phyloP scores from a whole-genome alignment of 768 basidiomycete species.

The Leccinum aurantiacum region DNA sequence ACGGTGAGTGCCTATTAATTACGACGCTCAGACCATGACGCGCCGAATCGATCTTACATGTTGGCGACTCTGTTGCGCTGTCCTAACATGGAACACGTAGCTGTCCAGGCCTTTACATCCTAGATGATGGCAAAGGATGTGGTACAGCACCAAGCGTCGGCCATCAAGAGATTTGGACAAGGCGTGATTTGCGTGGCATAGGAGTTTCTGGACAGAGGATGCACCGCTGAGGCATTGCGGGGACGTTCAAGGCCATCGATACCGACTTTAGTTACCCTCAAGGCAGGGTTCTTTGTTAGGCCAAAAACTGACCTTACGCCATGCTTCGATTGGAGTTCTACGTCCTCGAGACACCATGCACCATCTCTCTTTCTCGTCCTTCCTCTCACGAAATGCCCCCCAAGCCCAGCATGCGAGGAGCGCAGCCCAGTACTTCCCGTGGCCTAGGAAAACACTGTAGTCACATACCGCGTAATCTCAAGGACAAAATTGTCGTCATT shows the following conservation, averaged over 20 bases:
- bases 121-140: too few relatives aligned
- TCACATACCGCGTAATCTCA: not conserved
- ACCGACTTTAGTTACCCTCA: not conserved
- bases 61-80: not conserved
- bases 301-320: not conserved
- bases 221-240: too few relatives aligned
- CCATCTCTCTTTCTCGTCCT: not conserved
- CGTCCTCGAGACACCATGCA: not conserved
- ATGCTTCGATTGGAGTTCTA: not conserved
- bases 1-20: not conserved
- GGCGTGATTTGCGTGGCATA: not conserved
- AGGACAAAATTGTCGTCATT: not conserved
- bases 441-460: not conserved
- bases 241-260: not conserved
- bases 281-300: not conserved
- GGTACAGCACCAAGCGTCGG: not conserved
- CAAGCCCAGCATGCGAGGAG: not conserved
- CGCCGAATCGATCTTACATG: not conserved
- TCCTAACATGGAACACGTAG: not conserved
- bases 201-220: not conserved
- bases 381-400: not conserved
- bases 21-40: not conserved
- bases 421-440: not conserved
- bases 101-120: too few relatives aligned
- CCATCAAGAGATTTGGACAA: not conserved